Evolutionary conservation across 169 alveolate species (phyloP), one percentile per base, ranked within the genome.

Genomic region (Plasmodium cynomolgi): DNA sequence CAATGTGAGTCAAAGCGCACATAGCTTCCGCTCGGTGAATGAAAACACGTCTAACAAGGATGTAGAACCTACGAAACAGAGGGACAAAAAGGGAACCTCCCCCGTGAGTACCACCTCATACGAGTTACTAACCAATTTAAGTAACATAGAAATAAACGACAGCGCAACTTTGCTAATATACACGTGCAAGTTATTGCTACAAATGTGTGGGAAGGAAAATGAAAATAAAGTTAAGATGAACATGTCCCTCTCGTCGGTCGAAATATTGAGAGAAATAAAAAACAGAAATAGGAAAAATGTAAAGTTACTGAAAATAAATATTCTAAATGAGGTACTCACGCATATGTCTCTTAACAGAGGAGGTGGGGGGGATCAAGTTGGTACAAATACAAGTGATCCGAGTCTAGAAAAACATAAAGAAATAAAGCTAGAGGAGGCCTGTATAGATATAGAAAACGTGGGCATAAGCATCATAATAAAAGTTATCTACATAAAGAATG

Each of bases 401-500:
- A 83, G 23, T 8, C 41, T 34, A 15, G 93, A 74, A 39, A 90
- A 71, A 39, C 83, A 90, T 80, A 81, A 90, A 81, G 94, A 90
- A 90, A 90, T 90, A 34, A 90, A 44, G 23, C 3, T 90, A 80
- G 91, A 90, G 73, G 84, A 81, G 13, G 33, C 72, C 7, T 90
- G 94, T 13, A 90, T 90, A 37, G 88, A 90, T 58, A 90, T 90
- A 29, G 94, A 90, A 80, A 80, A 73, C 37, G 83, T 90, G 5
- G 94, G 94, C 9, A 90, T 90, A 62, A 90, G 83, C 74, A 90
- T 90, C n/a, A 81, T 90, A 37, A 90, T 90, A 80, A 90, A 90
- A 80, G 90, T 62, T 80, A 73, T 90, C 20, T 68, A 90, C 82
- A 56, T 79, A 62, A 90, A 54, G 20, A 90, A 90, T 31, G 73